Evolutionary conservation across 1,139 yeast genomes (phyloP).

Genomic region (Trichomonascaceae sp.): DNA sequence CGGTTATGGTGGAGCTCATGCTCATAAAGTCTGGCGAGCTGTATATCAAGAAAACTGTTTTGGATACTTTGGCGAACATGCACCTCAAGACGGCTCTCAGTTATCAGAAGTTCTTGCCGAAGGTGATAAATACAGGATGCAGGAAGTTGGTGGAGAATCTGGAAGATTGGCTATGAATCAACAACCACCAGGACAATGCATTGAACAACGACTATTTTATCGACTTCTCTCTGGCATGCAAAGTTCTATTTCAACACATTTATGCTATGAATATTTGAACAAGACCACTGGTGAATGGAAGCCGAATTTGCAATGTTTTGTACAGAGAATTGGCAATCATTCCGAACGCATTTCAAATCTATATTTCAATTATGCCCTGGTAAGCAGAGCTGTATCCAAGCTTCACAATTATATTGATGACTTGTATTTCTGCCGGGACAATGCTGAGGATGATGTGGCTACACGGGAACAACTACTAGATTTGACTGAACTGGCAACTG

Average conservation of each 20-base stretch:
- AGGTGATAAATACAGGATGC: slow-evolving; percentile 20
- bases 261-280: slow-evolving; percentile 78
- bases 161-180: slow-evolving; percentile 30
- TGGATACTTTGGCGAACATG: slow-evolving; percentile 39
- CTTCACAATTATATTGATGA: slow-evolving; percentile 44
- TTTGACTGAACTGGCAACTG: slow-evolving; percentile 37
- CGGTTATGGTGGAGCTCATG: slow-evolving; percentile 91
- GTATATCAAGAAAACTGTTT: slow-evolving; percentile 91
- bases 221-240: slow-evolving; percentile 90
- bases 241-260: slow-evolving; percentile 89
- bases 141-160: slow-evolving; percentile 28
- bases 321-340: slow-evolving; percentile 82
- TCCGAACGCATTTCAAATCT: slow-evolving; percentile 87
- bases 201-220: slow-evolving; percentile 83
- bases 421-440: slow-evolving; percentile 44
- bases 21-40: slow-evolving; percentile 88
- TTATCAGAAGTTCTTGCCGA: slow-evolving; percentile 22
- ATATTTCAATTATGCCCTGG: slow-evolving; percentile 86
- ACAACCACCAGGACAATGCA: slow-evolving; percentile 40
- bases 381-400: slow-evolving; percentile 75
- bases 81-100: slow-evolving; percentile 12
- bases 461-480: slow-evolving; percentile 38
- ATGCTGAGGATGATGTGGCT: slow-evolving; percentile 43
- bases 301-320: slow-evolving; percentile 75
- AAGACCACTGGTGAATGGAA: slow-evolving; percentile 72